Evolutionary conservation across 257 asterid species (phyloP).

Genomic region (Oldenlandia corymbosa): DNA sequence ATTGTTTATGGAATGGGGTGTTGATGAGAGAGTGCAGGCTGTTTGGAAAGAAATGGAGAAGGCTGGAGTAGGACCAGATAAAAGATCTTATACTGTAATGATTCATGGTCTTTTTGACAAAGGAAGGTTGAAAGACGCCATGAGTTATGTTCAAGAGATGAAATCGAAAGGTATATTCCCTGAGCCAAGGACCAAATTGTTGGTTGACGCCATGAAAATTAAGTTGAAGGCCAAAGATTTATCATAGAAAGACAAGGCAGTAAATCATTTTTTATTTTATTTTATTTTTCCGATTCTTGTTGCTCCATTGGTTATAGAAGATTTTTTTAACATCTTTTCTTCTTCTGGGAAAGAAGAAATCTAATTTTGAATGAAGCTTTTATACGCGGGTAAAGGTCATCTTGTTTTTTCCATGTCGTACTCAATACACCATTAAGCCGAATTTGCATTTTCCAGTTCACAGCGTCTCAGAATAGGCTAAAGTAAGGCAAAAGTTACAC

Average conservation of each 20-base stretch:
- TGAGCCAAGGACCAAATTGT: conserved; percentile 8
- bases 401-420: too few relatives aligned
- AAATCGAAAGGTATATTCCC: conserved; percentile 1
- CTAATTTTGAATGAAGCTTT: too few relatives aligned
- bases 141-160: background rate
- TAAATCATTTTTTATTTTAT: too few relatives aligned
- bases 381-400: too few relatives aligned
- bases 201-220: conserved; percentile 5
- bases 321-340: too few relatives aligned
- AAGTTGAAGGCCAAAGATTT: background rate
- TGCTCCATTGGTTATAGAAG: too few relatives aligned
- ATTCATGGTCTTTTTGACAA: conserved; percentile 5
- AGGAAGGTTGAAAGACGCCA: background rate
- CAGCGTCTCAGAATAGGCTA: too few relatives aligned
- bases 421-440: too few relatives aligned
- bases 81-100: conserved; percentile 3
- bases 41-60: conserved; percentile 4
- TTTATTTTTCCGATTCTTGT: too few relatives aligned
- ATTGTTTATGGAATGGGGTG: conserved; percentile 4
- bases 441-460: too few relatives aligned
- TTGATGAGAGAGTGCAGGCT: conserved; percentile 2
- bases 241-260: background rate
- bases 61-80: conserved; percentile 3
- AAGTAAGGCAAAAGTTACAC: too few relatives aligned
- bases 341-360: too few relatives aligned